phyloP scores from a whole-genome alignment of 192 early-diverging fungal species.

The Mortierella hygrophila region DNA sequence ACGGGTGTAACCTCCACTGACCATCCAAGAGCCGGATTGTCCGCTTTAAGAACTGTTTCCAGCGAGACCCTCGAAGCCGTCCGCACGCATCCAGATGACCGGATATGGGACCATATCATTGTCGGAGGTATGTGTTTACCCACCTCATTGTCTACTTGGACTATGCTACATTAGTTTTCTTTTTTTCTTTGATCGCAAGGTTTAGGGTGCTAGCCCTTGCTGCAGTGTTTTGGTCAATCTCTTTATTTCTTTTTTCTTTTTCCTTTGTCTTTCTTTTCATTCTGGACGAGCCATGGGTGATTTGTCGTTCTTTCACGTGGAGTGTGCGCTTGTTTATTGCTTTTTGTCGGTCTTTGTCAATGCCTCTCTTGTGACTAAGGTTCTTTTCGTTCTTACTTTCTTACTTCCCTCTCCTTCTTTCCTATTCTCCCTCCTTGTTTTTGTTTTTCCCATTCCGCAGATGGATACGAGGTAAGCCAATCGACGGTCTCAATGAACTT shows the following conservation, averaged over 20 bases:
- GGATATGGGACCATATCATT: constrained; percentile 50
- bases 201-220: too few species aligned
- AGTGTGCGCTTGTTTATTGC: background rate
- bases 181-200: background rate
- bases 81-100: constrained; percentile 23
- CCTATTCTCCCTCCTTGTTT: background rate
- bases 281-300: background rate
- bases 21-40: background rate
- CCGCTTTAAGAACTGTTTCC: background rate
- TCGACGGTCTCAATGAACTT: background rate
- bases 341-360: background rate
- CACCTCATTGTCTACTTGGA: background rate
- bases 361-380: background rate
- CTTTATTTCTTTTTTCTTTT: background rate
- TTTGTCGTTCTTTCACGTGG: constrained; percentile 21
- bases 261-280: background rate
- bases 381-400: background rate
- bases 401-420: background rate
- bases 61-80: constrained; percentile 16
- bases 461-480: constrained; percentile 30
- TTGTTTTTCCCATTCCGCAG: constrained; percentile 2
- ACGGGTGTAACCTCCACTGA: background rate
- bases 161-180: background rate
- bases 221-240: background rate
- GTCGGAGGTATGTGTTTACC: constrained; percentile 31